Evolutionary conservation across 2,329 filamentous ascomycete genomes (phyloP), one percentile per base, ranked within the genome.

Genomic region (Trematosphaeria pertusa): DNA sequence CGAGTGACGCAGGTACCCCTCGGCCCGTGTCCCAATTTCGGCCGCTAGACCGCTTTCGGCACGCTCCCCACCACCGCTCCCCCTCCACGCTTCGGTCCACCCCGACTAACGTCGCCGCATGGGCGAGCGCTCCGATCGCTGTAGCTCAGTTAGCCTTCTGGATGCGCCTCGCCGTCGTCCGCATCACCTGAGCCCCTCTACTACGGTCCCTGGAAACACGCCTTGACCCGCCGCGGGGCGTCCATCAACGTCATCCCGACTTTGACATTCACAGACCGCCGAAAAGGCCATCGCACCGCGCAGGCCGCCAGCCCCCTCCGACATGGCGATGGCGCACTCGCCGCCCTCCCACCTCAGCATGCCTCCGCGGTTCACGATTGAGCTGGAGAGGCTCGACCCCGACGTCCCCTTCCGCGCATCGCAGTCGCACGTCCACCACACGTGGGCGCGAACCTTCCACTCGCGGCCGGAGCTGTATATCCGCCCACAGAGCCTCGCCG

Each of bases 401-500:
- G 72, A 77, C 48, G 73, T 94, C 30, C 85, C 91, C 33, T 96
- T 97, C 76, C 88, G 87, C 69, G 89, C 89, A 5, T 81, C 80
- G 47, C 77, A 82, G 49, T 78, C 83, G 42, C 86, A 97, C 71
- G 75, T 86, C 37, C 94, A 97, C 76, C 87, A 87, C 63, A 99
- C 94, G 15, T 99, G 94, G 94, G 94, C 94, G 30, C 87, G 87
- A 66, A 97, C 94, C 38, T 97, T 95, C 76, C 87, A 88, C 64
- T 94, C 88, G 39, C 83, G 86, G 14, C 94, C 94, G 2, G 91
- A 97, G 77, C 85, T 97, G 48, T 97, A 93, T 74, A 85, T 97
- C 60, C 89, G 89, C 63, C 94, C 94, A 2, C 82, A 88, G 62
- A 87, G 86, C 1, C 78, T 94, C 40, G 77, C 78, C 11, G 93